Percentiles rank a stretch among this genome's conserved stretches.
These are phyloP conservation scores for Claviceps quebecensis DNA, from an alignment of 2,329 filamentous ascomycete species.

Conservation along the genomic window DNA sequence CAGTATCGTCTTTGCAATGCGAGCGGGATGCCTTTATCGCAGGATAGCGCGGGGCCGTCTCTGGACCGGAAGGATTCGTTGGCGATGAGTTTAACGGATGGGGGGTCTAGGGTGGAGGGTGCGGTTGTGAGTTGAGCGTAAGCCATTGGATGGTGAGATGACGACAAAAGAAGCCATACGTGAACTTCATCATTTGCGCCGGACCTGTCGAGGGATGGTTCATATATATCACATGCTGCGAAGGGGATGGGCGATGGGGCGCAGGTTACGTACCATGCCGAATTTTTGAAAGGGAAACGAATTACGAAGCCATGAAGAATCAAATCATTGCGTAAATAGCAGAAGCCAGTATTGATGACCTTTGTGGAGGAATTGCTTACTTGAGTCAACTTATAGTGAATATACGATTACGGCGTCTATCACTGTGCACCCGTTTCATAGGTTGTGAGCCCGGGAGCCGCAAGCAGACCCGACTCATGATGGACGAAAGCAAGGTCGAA, in stretches of 20 bases:
- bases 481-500: no score
- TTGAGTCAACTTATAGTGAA: no score
- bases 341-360: background rate
- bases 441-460: no score
- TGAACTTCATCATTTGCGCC: background rate
- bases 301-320: slow-evolving; percentile 4
- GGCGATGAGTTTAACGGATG: slow-evolving; percentile 8
- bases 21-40: slow-evolving; percentile 13
- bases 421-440: no score
- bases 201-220: background rate
- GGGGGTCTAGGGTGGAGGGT: slow-evolving; percentile 10
- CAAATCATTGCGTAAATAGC: background rate
- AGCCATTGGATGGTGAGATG: slow-evolving; percentile 13
- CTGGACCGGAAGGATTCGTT: slow-evolving; percentile 16
- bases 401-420: no score
- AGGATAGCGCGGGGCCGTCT: slow-evolving; percentile 4
- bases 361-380: no score
- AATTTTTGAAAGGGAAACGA: background rate
- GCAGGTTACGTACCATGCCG: background rate
- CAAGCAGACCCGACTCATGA: no score
- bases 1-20: slow-evolving; percentile 36
- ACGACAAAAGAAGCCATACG: background rate
- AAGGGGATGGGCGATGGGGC: background rate
- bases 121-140: slow-evolving; percentile 11
- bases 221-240: background rate